Base-by-base conservation (phyloP, 805 yeast genomes). In the Suhomyces tanzawaensis region DNA sequence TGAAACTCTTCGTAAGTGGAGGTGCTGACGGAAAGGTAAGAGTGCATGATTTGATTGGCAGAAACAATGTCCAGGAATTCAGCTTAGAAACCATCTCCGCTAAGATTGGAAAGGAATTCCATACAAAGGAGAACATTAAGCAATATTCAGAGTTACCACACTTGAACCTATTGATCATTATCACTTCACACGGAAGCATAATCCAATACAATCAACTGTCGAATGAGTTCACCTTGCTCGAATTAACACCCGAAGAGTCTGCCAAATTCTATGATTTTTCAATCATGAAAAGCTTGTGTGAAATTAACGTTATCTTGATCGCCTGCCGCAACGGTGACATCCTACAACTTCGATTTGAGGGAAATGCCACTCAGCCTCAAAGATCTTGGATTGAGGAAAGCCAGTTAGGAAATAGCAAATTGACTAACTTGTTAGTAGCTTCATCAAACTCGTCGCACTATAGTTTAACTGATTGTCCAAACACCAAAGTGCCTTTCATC, bases 11-110 rank as follows among this genome's bases (percentile, higher is more conserved):
- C 6, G 89, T 80, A 2, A 85, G 96, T 9, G 93, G 96, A 29
- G 99, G 99, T 25, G 95, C 95, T 27, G 99, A 93, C 62, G 97
- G 97, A 0, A 76, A 85, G 48, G 60, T 90, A 2, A 72, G 85
- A 45, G 47, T 85, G 4, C 79, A 81, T 52, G 84, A 83, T 48
- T 56, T 83, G 18, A 49, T 48, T 19, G 24, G 42, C 15, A 42
- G 51, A 33, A 23, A 32, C 4, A 27, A 22, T 14, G 29, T 39
- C 19, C 29, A 32, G 12, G 36, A 33, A 11, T 67, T 60, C 56
- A 40, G 60, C 4, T 36, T 74, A 4, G 44, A 53, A 2, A 60
- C 62, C 3, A 71, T 81, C 5, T 41, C 58, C 1, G 30, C 34
- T 0, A 36, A 55, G 8, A 47, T 63, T 7, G 53, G 51, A 0